phyloP scores from a whole-genome alignment of 1,139 yeast species.

The Kodamaea derodonti region DNA sequence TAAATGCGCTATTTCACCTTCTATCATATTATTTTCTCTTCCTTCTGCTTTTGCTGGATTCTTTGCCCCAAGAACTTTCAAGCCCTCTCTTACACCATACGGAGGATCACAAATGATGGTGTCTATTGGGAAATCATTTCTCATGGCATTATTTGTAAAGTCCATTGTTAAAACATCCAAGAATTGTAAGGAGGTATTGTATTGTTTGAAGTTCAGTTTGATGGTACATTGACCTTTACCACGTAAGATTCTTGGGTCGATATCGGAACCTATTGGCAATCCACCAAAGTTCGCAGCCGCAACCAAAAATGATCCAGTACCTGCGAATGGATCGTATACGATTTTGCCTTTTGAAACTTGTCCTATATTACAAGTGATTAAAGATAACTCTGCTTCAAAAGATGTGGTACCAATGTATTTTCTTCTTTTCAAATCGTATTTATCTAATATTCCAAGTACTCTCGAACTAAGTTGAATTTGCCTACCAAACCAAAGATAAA shows the following conservation, averaged over 20 bases:
- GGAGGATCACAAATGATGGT: conserved; percentile 96
- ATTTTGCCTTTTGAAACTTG: conserved; percentile 64
- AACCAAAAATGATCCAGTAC: conserved; percentile 91
- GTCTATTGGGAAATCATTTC: conserved; percentile 62
- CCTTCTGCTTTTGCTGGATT: conserved; percentile 56
- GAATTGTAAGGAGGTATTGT: conserved; percentile 53
- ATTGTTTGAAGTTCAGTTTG: conserved; percentile 69
- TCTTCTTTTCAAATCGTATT: conserved; percentile 76
- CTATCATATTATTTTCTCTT: conserved; percentile 64
- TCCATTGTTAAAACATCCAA: conserved; percentile 88
- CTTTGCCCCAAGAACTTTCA: conserved; percentile 86
- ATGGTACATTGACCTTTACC: conserved; percentile 64
- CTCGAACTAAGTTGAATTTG: conserved; percentile 65
- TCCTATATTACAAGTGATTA: conserved; percentile 83
- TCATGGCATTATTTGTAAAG: conserved; percentile 84
- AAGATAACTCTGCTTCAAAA: conserved; percentile 83
- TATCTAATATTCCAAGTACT: conserved; percentile 58
- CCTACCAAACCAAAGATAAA: conserved; percentile 71
- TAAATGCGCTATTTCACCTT: conserved; percentile 75
- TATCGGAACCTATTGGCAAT: conserved; percentile 80
- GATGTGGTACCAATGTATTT: conserved; percentile 94
- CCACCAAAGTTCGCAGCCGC: conserved; percentile 90
- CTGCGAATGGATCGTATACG: conserved; percentile 92
- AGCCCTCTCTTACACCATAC: conserved; percentile 94
- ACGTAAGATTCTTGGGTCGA: conserved; percentile 77